phyloP scores from a whole-genome alignment of 805 yeast genomes.

The Candida ulmi region DNA sequence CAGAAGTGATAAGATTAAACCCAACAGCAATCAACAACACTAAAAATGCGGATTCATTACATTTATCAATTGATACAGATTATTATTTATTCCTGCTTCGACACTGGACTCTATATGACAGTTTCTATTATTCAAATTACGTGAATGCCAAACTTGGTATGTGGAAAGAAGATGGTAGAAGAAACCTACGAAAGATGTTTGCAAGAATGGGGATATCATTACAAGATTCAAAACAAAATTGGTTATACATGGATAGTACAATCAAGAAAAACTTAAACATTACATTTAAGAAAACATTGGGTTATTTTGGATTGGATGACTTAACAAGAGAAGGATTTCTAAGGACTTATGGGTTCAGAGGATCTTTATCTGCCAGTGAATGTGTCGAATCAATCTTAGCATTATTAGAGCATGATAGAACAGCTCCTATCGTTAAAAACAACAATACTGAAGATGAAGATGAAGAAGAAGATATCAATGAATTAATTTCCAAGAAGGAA shows the following conservation, averaged over 20 bases:
- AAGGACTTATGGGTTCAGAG: conserved; percentile 81
- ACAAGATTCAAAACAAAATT: conserved; percentile 81
- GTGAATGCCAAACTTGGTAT: conserved; percentile 81
- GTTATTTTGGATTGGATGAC: conserved; percentile 75
- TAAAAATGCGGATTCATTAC: conserved; percentile 36
- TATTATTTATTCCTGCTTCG: conserved; percentile 80
- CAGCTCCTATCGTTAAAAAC: conserved; percentile 3
- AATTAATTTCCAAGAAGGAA: conserved; percentile 37
- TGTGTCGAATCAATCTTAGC: conserved; percentile 88
- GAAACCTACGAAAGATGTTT: conserved; percentile 80
- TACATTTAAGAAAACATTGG: conserved; percentile 65
- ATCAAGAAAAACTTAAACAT: conserved; percentile 68
- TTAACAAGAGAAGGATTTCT: conserved; percentile 82
- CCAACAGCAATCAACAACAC: conserved; percentile 27
- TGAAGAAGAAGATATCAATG: conserved; percentile 26
- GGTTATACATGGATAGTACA: conserved; percentile 84
- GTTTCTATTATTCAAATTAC: conserved; percentile 86
- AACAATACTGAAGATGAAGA: conserved; percentile 14
- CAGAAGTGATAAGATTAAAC: conserved; percentile 74
- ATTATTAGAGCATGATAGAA: conserved; percentile 63
- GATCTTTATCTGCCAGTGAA: conserved; percentile 86
- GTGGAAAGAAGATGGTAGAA: conserved; percentile 91
- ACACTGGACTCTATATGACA: conserved; percentile 89
- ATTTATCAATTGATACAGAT: conserved; percentile 70
- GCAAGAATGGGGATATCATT: conserved; percentile 95